phyloP scores from a whole-genome alignment of 2,329 filamentous ascomycete genomes.

The Colletotrichum musae region DNA sequence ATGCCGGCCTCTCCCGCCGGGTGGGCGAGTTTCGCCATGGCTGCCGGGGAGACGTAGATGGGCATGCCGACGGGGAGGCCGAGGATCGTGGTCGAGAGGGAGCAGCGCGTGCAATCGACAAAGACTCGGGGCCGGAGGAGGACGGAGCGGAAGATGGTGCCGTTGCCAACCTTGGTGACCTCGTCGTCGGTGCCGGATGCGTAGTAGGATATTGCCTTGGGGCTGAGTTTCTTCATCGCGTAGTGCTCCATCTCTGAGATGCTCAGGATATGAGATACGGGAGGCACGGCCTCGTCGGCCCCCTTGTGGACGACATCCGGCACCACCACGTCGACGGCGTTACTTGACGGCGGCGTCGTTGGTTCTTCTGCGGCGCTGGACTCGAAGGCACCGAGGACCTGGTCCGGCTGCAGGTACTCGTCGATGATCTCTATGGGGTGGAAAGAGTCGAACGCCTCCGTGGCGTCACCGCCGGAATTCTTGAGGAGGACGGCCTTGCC shows the following conservation, averaged over 20 bases:
- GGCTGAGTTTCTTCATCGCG: conserved; percentile 79
- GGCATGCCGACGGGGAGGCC: conserved; percentile 78
- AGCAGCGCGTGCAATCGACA: conserved; percentile 81
- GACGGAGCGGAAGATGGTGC: conserved; percentile 80
- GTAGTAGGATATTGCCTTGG: conserved; percentile 91
- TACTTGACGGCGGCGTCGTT: not conserved
- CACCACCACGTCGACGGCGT: too few species aligned
- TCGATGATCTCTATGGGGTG: conserved; percentile 86
- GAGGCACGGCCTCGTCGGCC: conserved; percentile 56
- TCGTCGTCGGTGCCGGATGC: conserved; percentile 86
- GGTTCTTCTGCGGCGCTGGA: conserved; percentile 46
- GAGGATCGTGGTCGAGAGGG: conserved; percentile 78
- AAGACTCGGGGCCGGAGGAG: conserved; percentile 86
- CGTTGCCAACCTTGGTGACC: conserved; percentile 82
- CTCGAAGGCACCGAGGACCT: conserved; percentile 79
- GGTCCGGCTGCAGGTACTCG: conserved; percentile 78
- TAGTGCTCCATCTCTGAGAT: conserved; percentile 84
- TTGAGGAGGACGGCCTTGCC: conserved; percentile 85
- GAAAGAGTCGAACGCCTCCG: conserved; percentile 88
- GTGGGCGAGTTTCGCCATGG: conserved; percentile 85
- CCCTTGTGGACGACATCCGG: not conserved
- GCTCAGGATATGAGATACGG: conserved; percentile 79
- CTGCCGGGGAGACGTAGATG: conserved; percentile 83
- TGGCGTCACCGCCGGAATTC: conserved; percentile 85
- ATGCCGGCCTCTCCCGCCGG: conserved; percentile 84